phyloP scores from a whole-genome alignment of 1,284 basidiomycete species.

The Pulchroboletus neoregius region DNA sequence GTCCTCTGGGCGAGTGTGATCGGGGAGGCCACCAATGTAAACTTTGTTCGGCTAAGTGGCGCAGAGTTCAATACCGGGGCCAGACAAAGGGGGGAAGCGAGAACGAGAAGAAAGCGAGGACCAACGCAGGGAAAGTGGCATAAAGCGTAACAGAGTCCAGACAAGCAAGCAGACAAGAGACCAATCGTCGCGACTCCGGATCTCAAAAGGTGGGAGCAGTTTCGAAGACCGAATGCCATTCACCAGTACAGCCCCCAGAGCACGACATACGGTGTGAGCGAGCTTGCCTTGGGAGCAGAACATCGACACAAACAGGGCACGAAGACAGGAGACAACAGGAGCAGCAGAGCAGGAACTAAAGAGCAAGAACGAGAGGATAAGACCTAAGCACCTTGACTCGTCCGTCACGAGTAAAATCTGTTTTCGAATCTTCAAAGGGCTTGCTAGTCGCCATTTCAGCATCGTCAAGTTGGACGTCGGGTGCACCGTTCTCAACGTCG shows the following conservation, averaged over 20 bases:
- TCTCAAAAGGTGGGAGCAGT: constrained; percentile 21
- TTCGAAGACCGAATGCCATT: constrained; percentile 21
- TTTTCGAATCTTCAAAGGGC: constrained; percentile 41
- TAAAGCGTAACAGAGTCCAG: constrained; percentile 23
- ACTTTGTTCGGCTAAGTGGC: constrained; percentile 81
- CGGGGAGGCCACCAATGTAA: constrained; percentile 82
- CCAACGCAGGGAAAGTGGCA: constrained; percentile 28
- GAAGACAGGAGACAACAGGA: constrained; percentile 19
- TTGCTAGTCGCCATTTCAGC: constrained; percentile 28
- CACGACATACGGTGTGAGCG: constrained; percentile 13
- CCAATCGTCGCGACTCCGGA: constrained; percentile 15
- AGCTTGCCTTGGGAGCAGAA: constrained; percentile 21
- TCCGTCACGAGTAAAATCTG: constrained; percentile 61
- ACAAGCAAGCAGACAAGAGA: constrained; percentile 23
- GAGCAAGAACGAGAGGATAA: constrained; percentile 42
- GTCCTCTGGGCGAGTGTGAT: constrained; percentile 79
- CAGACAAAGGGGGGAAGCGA: constrained; percentile 44
- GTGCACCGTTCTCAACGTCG: constrained; percentile 25
- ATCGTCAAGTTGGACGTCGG: constrained; percentile 31
- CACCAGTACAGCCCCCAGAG: constrained; percentile 21
- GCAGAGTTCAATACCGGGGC: constrained; percentile 58
- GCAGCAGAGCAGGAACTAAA: constrained; percentile 27
- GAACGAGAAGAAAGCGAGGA: constrained; percentile 46
- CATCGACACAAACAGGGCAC: constrained; percentile 18
- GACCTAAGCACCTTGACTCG: constrained; percentile 89